Base-by-base conservation (phyloP, 169 alveolate genomes). In the Cryptosporidium andersoni region DNA sequence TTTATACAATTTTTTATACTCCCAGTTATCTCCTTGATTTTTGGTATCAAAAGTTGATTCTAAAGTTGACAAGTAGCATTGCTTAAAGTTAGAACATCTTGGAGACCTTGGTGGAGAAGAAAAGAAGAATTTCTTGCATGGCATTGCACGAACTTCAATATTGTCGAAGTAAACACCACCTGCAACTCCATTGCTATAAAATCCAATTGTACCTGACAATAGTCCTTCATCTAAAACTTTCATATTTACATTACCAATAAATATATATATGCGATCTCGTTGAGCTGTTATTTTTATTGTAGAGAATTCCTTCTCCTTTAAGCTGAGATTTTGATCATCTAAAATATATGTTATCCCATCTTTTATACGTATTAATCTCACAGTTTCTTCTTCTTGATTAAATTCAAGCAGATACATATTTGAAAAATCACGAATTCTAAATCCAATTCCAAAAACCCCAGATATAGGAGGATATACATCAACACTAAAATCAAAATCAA, bases 391-490 rank as follows among this genome's bases (percentile, higher is more conserved):
- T 49, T 82, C 52, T 64, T 92, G 94, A 48, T 92, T 90, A 90
- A 94, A 66, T 56, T 67, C 91, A 52, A 94, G 92, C 81, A 94
- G 88, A 81, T 91, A 94, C 80, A 90, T 91, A 89, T 94, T 94
- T 52, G 92, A 92, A 25, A 89, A 88, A 58, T 94, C 97, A 62
- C 94, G 91, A 51, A 92, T 94, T 66, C 96, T 80, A 80, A 94
- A 94, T 47, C 93, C 94, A 7, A 94, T 65, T 11, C 97, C 97
- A 14, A 91, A 65, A 48, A 94, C 88, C 5, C 97, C 97, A 25
- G 90, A 64, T 49, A 65, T 81, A 25, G 80, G 81, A 16, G 91
- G 91, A 25, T 88, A 88, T 37, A 94, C 81, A 63, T 94, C 93
- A 11, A 92, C 88, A 6, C 55, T 85, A 49, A 93, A 64, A 48